phyloP scores from a whole-genome alignment of 306 rosid species.

The Alnus rubra region DNA sequence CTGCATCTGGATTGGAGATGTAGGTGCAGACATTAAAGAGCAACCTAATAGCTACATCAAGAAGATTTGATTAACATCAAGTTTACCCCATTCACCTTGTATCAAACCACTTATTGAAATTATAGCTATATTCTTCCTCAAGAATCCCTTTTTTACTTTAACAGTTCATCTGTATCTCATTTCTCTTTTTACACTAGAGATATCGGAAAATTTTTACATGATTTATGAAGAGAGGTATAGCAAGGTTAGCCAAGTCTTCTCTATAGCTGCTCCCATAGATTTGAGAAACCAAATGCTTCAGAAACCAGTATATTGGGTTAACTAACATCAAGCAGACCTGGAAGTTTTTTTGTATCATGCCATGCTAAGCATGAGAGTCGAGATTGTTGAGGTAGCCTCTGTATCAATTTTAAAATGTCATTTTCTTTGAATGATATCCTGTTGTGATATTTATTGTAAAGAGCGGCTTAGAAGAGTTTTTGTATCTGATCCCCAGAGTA shows the following conservation, averaged over 20 bases:
- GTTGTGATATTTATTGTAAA: conserved; percentile 4
- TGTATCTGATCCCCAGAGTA: neutral
- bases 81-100: neutral
- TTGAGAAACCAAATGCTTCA: neutral
- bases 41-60: neutral
- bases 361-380: neutral
- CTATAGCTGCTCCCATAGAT: neutral
- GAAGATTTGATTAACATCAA: neutral
- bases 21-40: neutral
- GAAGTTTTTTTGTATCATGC: conserved; percentile 25
- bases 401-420: neutral
- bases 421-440: conserved; percentile 16
- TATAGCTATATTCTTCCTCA: neutral
- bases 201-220: neutral
- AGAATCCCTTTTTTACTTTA: neutral
- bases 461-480: neutral
- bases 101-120: neutral
- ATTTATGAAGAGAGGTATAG: neutral
- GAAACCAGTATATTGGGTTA: neutral
- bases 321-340: conserved; percentile 23
- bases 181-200: neutral
- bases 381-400: neutral
- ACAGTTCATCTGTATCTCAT: no score
- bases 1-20: neutral
- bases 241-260: conserved; percentile 2